Evolutionary conservation across 108 stramenopile species (phyloP), one percentile per base, ranked within the genome.

Genomic region (Mayamaea pseudoterrestris): DNA sequence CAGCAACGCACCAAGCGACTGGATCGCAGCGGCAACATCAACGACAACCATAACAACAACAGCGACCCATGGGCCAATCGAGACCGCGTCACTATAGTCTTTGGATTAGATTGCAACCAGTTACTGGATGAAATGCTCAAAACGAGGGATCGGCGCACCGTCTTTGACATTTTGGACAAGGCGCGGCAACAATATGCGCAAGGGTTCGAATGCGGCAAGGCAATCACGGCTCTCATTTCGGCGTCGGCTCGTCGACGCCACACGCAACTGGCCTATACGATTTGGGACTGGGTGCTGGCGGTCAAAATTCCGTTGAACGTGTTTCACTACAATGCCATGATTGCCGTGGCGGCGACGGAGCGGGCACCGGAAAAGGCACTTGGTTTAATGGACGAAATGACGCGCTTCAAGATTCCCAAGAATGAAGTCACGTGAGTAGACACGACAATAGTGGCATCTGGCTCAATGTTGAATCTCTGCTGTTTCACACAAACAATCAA

Each of bases 321-420:
- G 8, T 83, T 68, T 48, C 82, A 84, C 44, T 90, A 82, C 62
- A 90, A 90, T 53, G 65, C 83, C 11, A 52, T 90, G 63, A 84
- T 90, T 48, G 71, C 73, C 30, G 81, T 72, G 4, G 82, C 80
- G 47, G 87, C 84, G 65, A 83, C 80, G 46, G 71, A 70, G 27
- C 57, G 66, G 47, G 78, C 84, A 58, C 77, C 70, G 55, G 63
- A 65, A 46, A 55, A 55, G 43, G 83, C 87, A 0, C 46, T 90
- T 58, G 59, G 65, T 23, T 50, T 90, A 13, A 31, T 90, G 50
- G 53, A 71, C 14, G 78, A 90, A 69, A 90, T 90, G 83, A 70
- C 73, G 44, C 57, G 63, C 24, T 65, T 79, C 57, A 46, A 65
- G 22, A 61, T 90, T 20, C 44, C 53, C 21, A 84, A 82, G 70